Conservation (phyloP, 2,329 filamentous ascomycete genomes). For the Westerdykella aurantiaca region DNA sequence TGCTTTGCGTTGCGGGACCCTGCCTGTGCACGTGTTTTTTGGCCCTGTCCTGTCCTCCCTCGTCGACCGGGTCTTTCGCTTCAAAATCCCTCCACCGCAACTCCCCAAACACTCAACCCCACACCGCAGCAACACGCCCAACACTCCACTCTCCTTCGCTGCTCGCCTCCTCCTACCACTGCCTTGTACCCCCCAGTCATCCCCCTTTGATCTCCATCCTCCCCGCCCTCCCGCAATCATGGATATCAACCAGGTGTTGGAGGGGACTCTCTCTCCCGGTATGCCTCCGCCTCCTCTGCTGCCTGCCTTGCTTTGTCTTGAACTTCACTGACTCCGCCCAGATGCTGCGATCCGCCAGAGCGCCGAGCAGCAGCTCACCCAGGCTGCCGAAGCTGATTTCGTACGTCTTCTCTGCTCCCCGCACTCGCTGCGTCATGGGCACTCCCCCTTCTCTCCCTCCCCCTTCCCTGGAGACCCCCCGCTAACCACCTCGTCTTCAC, state of each 20-base stretch:
- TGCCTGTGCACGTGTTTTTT: conserved; percentile 20
- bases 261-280: conserved; percentile 95
- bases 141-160: conserved; percentile 25
- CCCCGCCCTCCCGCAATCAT: conserved; percentile 53
- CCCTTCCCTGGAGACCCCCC: conserved; percentile 3
- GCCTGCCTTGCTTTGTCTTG: conserved; percentile 4
- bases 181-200: conserved; percentile 1
- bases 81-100: conserved; percentile 36
- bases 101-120: conserved; percentile 9
- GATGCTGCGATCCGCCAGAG: conserved; percentile 84
- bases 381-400: conserved; percentile 92
- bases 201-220: conserved; percentile 8
- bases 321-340: conserved; percentile 41
- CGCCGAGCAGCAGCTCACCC: conserved; percentile 88
- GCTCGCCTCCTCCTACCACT: conserved; percentile 8
- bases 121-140: conserved; percentile 10
- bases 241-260: conserved; percentile 97
- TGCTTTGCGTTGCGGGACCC: conserved; percentile 3
- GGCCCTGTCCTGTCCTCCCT: conserved; percentile 7
- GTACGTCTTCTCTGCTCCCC: conserved; percentile 52
- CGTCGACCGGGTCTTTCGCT: conserved; percentile 23
- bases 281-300: conserved; percentile 35
- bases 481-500: conserved; percentile 21
- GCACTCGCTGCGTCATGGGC: conserved; percentile 6
- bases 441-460: conserved; percentile 16